These are phyloP conservation scores for Amylocarpus encephaloides DNA, from an alignment of 2,329 filamentous ascomycete genomes.

Conservation along the genomic window DNA sequence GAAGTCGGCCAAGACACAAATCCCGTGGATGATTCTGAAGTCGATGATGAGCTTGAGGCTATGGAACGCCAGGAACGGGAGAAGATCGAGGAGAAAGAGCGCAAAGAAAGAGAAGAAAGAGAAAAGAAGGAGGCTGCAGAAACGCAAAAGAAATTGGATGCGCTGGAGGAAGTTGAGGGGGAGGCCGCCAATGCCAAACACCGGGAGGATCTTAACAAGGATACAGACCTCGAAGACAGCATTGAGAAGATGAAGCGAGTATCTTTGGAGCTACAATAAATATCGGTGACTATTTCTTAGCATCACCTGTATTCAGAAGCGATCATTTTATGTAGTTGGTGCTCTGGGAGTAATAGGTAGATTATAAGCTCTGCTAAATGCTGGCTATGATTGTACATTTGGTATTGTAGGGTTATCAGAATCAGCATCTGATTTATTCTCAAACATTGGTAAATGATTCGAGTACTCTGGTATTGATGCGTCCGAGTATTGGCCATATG, in stretches of 20 bases:
- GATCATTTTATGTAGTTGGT: slow-evolving; percentile 9
- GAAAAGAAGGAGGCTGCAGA: slow-evolving; percentile 28
- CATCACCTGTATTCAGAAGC: background rate
- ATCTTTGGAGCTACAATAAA: slow-evolving; percentile 20
- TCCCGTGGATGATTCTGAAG: slow-evolving; percentile 69
- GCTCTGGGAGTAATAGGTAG: slow-evolving; percentile 9
- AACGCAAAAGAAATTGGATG: slow-evolving; percentile 27
- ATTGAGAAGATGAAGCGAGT: slow-evolving; percentile 18
- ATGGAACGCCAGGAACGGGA: slow-evolving; percentile 51
- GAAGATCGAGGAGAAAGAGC: slow-evolving; percentile 35
- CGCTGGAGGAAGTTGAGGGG: slow-evolving; percentile 21
- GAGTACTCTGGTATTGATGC: slow-evolving; percentile 10
- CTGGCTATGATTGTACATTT: slow-evolving; percentile 19
- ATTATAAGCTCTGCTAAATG: slow-evolving; percentile 9
- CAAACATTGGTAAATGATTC: slow-evolving; percentile 9
- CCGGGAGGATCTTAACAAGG: slow-evolving; percentile 7
- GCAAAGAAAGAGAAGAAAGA: slow-evolving; percentile 22
- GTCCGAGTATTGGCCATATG: no score
- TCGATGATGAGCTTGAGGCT: slow-evolving; percentile 80
- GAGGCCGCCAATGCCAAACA: slow-evolving; percentile 16
- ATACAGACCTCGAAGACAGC: slow-evolving; percentile 16
- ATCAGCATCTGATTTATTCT: slow-evolving; percentile 11
- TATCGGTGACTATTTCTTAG: slow-evolving; percentile 10
- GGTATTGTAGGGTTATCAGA: slow-evolving; percentile 17
- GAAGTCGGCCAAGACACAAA: slow-evolving; percentile 45